Conservation (phyloP, 2,329 filamentous ascomycete genomes). For the Alternaria longipes region DNA sequence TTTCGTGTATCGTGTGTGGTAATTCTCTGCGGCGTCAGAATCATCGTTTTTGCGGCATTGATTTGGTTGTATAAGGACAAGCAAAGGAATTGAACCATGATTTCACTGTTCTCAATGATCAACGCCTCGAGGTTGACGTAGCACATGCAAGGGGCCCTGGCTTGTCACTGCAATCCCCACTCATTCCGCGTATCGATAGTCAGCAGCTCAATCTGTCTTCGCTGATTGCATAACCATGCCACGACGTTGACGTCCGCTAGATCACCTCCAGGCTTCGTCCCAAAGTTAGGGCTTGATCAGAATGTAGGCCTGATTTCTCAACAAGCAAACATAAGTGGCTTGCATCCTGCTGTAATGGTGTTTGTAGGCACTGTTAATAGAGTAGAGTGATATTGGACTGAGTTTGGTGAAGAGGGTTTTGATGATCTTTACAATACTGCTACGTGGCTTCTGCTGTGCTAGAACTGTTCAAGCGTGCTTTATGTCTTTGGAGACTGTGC, state of each 20-base stretch:
- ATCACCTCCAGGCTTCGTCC: no score
- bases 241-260: no score
- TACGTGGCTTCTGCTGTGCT: background rate
- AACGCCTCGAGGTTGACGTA: background rate
- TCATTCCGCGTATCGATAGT: no score
- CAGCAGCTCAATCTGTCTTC: no score
- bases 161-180: no score
- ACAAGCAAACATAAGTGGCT: background rate
- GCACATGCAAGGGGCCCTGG: no score
- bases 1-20: background rate
- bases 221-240: no score
- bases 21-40: slow-evolving; percentile 3
- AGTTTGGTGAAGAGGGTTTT: background rate
- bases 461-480: background rate
- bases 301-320: background rate
- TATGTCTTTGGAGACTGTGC: background rate
- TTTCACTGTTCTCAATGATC: background rate
- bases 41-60: background rate
- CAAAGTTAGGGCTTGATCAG: background rate
- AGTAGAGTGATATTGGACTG: background rate
- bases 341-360: background rate
- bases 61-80: background rate
- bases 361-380: background rate
- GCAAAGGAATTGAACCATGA: background rate
- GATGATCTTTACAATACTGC: background rate